Conservation (phyloP, 495 filamentous ascomycete species). For the Penicillium steckii region DNA sequence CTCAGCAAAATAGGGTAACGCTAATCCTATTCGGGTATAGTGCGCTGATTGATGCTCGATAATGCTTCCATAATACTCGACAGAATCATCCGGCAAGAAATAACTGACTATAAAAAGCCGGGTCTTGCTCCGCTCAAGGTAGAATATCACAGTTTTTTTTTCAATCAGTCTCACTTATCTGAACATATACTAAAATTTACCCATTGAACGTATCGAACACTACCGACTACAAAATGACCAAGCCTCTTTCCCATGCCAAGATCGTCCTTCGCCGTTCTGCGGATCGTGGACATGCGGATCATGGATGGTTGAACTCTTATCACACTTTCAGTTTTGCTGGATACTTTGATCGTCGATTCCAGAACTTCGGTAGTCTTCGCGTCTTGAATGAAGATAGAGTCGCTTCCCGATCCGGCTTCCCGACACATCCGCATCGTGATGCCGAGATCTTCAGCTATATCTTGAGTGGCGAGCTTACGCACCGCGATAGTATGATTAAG, state of each 20-base stretch:
- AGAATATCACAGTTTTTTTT: background rate
- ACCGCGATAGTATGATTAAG: constrained; percentile 71
- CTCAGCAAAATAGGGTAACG: constrained; percentile 3
- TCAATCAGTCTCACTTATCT: background rate
- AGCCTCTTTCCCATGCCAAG: constrained; percentile 58
- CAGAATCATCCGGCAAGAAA: background rate
- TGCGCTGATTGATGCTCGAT: background rate
- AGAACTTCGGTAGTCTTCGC: constrained; percentile 66
- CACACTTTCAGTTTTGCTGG: constrained; percentile 79
- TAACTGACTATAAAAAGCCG: background rate
- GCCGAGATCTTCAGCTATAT: constrained; percentile 87
- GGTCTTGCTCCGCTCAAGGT: background rate
- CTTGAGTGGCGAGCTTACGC: constrained; percentile 73
- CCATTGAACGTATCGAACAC: background rate
- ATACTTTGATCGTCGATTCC: constrained; percentile 66
- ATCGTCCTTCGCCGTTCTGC: constrained; percentile 60
- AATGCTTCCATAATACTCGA: constrained; percentile 2
- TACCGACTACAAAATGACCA: constrained; percentile 40
- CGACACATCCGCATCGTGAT: constrained; percentile 76
- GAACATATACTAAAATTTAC: no score
- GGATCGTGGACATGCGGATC: constrained; percentile 68
- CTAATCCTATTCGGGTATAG: constrained; percentile 4
- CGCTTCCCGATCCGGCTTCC: constrained; percentile 64
- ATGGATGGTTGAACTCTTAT: constrained; percentile 82
- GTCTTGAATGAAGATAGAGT: constrained; percentile 86